Conservation (phyloP, 352 stramenopile genomes). For the Globisporangium lucens region DNA sequence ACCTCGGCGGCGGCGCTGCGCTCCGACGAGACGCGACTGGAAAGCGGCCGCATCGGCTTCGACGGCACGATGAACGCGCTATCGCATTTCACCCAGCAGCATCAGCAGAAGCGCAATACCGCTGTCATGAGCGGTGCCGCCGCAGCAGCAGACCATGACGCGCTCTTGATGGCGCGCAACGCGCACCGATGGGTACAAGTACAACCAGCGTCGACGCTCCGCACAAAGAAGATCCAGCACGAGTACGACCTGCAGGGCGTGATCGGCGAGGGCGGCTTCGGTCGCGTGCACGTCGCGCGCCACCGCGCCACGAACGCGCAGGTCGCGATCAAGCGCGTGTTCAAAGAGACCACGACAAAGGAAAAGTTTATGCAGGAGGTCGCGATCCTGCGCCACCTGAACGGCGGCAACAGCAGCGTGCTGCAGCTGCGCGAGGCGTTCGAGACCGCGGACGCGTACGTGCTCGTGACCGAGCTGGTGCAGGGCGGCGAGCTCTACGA, state of each 20-base stretch:
- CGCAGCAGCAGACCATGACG: not conserved
- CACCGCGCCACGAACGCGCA: conserved; percentile 39
- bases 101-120: not conserved
- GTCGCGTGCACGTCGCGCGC: conserved; percentile 36
- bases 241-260: conserved; percentile 47
- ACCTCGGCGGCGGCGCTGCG: not conserved
- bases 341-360: conserved; percentile 41
- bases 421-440: conserved; percentile 52
- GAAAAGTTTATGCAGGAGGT: conserved; percentile 57
- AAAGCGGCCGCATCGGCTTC: conserved; percentile 10
- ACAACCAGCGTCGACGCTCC: not conserved
- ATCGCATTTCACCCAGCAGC: conserved; percentile 2
- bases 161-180: conserved; percentile 5
- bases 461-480: conserved; percentile 57
- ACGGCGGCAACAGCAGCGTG: conserved; percentile 34
- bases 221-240: conserved; percentile 25
- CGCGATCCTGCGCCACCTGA: conserved; percentile 39
- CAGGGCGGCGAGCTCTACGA: conserved; percentile 53
- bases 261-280: conserved; percentile 52
- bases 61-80: not conserved
- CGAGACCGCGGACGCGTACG: conserved; percentile 49
- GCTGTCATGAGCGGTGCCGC: not conserved
- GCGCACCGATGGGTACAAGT: conserved; percentile 8
- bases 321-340: conserved; percentile 56
- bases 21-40: not conserved